Percentiles rank a stretch among this genome's conserved stretches.
Conservation (phyloP, 768 basidiomycete species). For the Termitomyces bulborhizus region DNA sequence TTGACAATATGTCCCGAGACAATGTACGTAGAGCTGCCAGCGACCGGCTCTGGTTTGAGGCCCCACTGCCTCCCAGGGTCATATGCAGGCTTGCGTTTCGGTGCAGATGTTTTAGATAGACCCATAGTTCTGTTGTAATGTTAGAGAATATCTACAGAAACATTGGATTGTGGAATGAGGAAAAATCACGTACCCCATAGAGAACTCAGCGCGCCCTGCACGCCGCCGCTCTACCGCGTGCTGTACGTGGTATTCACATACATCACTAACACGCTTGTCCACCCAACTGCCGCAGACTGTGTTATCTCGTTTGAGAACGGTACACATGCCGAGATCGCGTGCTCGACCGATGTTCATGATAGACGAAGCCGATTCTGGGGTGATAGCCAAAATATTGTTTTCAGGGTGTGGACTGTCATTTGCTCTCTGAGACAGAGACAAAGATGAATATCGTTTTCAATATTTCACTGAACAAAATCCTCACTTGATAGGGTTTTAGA, state of each 20-base stretch:
- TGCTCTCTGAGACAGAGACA: conserved; percentile 28
- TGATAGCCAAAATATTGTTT: conserved; percentile 79
- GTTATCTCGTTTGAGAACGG: conserved; percentile 71
- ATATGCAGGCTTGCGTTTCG: conserved; percentile 49
- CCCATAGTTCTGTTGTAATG: conserved; percentile 57
- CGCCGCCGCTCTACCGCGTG: conserved; percentile 70
- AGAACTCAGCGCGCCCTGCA: conserved; percentile 81
- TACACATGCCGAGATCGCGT: conserved; percentile 82
- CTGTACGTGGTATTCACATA: conserved; percentile 91
- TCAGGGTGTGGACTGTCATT: conserved; percentile 65
- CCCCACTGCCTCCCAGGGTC: conserved; percentile 77
- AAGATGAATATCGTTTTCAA: not conserved
- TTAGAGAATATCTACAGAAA: not conserved
- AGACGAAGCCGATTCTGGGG: conserved; percentile 74
- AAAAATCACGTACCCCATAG: conserved; percentile 54
- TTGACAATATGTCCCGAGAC: conserved; percentile 74
- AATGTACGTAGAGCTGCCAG: conserved; percentile 63
- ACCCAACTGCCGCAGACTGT: conserved; percentile 84
- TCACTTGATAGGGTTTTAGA: conserved; percentile 79
- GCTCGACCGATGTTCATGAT: conserved; percentile 85
- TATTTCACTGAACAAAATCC: conserved; percentile 11
- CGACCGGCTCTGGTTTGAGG: conserved; percentile 44
- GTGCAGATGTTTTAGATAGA: conserved; percentile 46
- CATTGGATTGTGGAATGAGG: not conserved
- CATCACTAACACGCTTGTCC: conserved; percentile 79